Base-by-base conservation (phyloP, 352 stramenopile species). In the Peronospora belbahrii region DNA sequence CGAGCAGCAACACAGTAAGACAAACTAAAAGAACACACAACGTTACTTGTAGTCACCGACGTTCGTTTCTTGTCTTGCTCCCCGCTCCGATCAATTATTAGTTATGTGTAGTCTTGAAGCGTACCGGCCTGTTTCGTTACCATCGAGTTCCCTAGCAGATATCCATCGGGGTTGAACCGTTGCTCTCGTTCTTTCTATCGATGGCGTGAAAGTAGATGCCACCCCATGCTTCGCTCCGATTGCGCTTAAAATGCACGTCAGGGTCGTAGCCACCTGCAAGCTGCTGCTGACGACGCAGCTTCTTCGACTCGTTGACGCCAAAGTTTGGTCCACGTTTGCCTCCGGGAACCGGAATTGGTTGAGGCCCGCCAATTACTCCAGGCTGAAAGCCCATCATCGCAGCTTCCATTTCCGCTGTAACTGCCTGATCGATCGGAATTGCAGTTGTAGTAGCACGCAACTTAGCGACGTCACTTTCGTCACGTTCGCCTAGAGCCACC, bases 381-480 rank as follows among this genome's bases (percentile, higher is more conserved):
- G 80, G 80, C 50, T 90, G 78, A 51, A 92, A 90, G 5, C 81
- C 81, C 72, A 93, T 88, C 81, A 93, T 93, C 3, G 81, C 81
- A 0, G 81, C 81, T 48, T 93, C 81, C 81, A 93, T 93, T 49
- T 93, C 81, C 9, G 81, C 81, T 1, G 76, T 88, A n/a, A 93
- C 72, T 1, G 81, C 68, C 56, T 93, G 81, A 43, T 93, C 81
- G 46, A 93, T 93, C 3, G 81, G 81, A 42, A 90, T 73, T 7
- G 78, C 78, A 0, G 81, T 93, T 15, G 81, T 93, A 2, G 81
- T 89, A 3, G 68, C 70, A 13, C 75, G 74, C 19, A 93, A 23
- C 48, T 86, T 79, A 22, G 65, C 63, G 11, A 93, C 76, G 14
- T 93, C 78, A 42, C 70, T 69, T 33, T 88, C 81, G 31, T 93